These are phyloP conservation scores for Xylaria venustula DNA, from an alignment of 495 filamentous ascomycete genomes.

Conservation along the genomic window DNA sequence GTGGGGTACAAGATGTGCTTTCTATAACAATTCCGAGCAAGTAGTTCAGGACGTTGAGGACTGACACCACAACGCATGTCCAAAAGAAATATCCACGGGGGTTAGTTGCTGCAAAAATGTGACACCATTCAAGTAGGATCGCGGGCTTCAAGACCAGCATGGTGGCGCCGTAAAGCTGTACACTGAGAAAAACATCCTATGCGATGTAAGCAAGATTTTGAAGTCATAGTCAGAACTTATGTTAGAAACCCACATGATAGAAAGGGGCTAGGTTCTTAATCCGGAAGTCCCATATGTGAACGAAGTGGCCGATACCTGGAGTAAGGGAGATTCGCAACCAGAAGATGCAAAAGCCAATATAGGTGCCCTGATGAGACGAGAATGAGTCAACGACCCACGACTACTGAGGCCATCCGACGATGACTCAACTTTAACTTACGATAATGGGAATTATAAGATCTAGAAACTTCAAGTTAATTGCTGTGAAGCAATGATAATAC, in stretches of 20 bases:
- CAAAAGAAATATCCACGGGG: constrained; percentile 15
- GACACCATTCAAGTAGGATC: constrained; percentile 28
- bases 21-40: constrained; percentile 11
- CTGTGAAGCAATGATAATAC: neutral
- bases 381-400: neutral
- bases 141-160: constrained; percentile 21
- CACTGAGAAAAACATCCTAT: constrained; percentile 11
- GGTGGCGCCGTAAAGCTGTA: constrained; percentile 17
- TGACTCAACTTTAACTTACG: neutral
- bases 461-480: neutral
- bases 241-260: constrained; percentile 15
- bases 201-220: neutral
- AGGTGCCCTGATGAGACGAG: constrained; percentile 9
- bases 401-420: neutral
- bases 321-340: constrained; percentile 15
- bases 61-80: constrained; percentile 2
- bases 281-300: constrained; percentile 28
- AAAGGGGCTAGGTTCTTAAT: constrained; percentile 15
- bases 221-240: neutral
- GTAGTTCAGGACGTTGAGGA: constrained; percentile 13
- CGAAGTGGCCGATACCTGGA: constrained; percentile 25
- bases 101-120: constrained; percentile 23
- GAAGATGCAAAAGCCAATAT: constrained; percentile 20
- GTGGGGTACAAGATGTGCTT: constrained; percentile 10
- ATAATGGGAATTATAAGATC: neutral